Evolutionary conservation across 257 asterid genomes (phyloP).

Genomic region (Scutellaria minor): DNA sequence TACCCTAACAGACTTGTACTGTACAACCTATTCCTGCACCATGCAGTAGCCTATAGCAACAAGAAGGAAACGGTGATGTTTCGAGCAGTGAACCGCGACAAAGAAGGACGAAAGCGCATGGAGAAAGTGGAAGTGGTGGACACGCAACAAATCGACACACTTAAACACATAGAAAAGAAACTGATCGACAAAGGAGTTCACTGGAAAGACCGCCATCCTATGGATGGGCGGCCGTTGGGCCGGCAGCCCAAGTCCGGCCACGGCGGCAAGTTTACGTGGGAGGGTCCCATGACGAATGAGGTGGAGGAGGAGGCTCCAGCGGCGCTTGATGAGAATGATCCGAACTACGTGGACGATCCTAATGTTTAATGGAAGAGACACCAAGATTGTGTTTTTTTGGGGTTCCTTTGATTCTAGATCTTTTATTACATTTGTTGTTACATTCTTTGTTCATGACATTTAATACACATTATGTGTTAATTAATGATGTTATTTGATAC

Average conservation of each 20-base stretch:
- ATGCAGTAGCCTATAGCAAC: constrained; percentile 38
- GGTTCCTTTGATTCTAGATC: no score
- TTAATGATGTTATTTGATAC: no score
- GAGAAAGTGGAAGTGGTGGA: constrained; percentile 42
- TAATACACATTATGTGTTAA: no score
- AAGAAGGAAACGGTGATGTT: constrained; percentile 47
- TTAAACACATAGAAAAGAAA: constrained; percentile 50
- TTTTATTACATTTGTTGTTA: no score
- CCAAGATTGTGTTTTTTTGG: no score
- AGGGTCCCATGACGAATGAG: constrained; percentile 50
- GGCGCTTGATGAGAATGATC: constrained; percentile 55
- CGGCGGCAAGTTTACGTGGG: constrained; percentile 73
- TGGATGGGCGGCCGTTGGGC: constrained; percentile 42
- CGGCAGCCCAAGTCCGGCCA: constrained; percentile 52
- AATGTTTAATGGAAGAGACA: no score
- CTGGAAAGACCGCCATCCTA: constrained; percentile 57
- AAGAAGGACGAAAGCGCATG: constrained; percentile 45
- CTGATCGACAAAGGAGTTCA: constrained; percentile 57
- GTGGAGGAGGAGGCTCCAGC: constrained; percentile 49
- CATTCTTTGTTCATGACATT: no score
- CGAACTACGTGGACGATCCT: constrained; percentile 54
- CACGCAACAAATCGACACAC: constrained; percentile 42
- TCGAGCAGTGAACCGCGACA: constrained; percentile 43
- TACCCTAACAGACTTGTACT: not conserved
- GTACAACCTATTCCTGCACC: not conserved